Conservation (phyloP, 1,284 basidiomycete species). For the Irpex sp. region DNA sequence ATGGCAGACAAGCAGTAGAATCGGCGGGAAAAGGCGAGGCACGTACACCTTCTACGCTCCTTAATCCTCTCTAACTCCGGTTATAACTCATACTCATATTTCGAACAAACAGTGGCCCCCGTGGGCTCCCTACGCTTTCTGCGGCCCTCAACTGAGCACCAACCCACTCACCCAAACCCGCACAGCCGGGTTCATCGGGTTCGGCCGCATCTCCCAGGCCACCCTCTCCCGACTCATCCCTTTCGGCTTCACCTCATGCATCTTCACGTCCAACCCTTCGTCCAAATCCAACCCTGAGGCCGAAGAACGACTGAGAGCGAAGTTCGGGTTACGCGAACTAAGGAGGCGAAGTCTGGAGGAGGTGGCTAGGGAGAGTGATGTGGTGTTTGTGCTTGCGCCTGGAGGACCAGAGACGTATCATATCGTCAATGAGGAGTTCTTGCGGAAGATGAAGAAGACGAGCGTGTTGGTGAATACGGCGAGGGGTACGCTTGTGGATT, state of each 20-base stretch:
- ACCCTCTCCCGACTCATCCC: slow-evolving; percentile 74
- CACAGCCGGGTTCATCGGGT: slow-evolving; percentile 89
- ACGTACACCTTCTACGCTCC: slow-evolving; percentile 18
- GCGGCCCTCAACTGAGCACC: slow-evolving; percentile 73
- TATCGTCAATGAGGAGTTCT: slow-evolving; percentile 68
- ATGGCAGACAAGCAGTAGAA: slow-evolving; percentile 60
- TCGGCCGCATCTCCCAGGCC: slow-evolving; percentile 88
- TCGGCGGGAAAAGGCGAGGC: slow-evolving; percentile 71
- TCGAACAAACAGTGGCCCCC: slow-evolving; percentile 47
- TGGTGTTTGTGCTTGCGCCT: slow-evolving; percentile 82
- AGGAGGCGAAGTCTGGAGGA: slow-evolving; percentile 59
- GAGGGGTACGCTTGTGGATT: slow-evolving; percentile 84
- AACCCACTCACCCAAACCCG: slow-evolving; percentile 47
- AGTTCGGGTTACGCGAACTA: slow-evolving; percentile 50
- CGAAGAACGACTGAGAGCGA: slow-evolving; percentile 47
- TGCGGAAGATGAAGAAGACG: slow-evolving; percentile 77
- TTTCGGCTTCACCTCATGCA: slow-evolving; percentile 68
- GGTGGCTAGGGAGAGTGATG: slow-evolving; percentile 74
- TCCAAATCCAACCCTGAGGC: slow-evolving; percentile 41
- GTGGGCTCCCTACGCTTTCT: slow-evolving; percentile 82
- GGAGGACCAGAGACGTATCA: slow-evolving; percentile 73
- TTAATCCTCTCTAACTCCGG: background rate
- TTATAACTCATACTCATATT: background rate
- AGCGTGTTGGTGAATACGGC: slow-evolving; percentile 80
- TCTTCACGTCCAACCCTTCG: slow-evolving; percentile 60